Percentiles rank a stretch among this genome's conserved stretches.
phyloP scores from a whole-genome alignment of 352 stramenopile genomes.

The Phytophthora macrochlamydospora region DNA sequence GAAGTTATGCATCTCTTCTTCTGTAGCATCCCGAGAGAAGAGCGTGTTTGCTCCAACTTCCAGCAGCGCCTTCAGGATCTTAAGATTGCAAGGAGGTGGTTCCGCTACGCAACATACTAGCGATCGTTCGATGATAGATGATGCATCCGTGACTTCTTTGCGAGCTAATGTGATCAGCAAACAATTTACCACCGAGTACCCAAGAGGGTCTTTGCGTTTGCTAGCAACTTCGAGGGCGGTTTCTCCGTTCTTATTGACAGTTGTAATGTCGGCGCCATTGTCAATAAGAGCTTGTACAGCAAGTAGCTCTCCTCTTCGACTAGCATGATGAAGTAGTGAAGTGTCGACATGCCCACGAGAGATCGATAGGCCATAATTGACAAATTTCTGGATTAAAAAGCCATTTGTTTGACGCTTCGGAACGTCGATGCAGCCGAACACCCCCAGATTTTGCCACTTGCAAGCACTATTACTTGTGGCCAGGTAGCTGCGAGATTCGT shows the following conservation, averaged over 20 bases:
- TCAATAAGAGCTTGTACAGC: slow-evolving; percentile 45
- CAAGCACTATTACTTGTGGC: slow-evolving; percentile 32
- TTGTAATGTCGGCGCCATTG: slow-evolving; percentile 38
- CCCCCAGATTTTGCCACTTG: slow-evolving; percentile 60
- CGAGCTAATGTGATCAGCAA: slow-evolving; percentile 24
- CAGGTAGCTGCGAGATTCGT: slow-evolving; percentile 28
- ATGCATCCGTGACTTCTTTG: not conserved
- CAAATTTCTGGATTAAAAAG: slow-evolving; percentile 56
- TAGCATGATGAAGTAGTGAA: slow-evolving; percentile 51
- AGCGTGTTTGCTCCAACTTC: slow-evolving; percentile 35
- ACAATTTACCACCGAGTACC: slow-evolving; percentile 32
- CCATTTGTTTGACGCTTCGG: slow-evolving; percentile 31
- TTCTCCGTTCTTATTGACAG: slow-evolving; percentile 32
- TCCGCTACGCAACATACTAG: slow-evolving; percentile 49
- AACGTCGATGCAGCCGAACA: slow-evolving; percentile 56
- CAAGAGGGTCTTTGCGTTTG: slow-evolving; percentile 44
- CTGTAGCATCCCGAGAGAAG: slow-evolving; percentile 26
- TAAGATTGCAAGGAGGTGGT: slow-evolving; percentile 41
- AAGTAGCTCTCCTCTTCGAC: slow-evolving; percentile 35
- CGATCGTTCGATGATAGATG: slow-evolving; percentile 32
- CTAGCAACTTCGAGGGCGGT: slow-evolving; percentile 48
- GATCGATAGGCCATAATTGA: slow-evolving; percentile 45
- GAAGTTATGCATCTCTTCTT: slow-evolving; percentile 4
- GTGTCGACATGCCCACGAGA: slow-evolving; percentile 22
- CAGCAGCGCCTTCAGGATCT: slow-evolving; percentile 45